Evolutionary conservation across 1,284 basidiomycete genomes (phyloP).

Genomic region (Malassezia sp.): DNA sequence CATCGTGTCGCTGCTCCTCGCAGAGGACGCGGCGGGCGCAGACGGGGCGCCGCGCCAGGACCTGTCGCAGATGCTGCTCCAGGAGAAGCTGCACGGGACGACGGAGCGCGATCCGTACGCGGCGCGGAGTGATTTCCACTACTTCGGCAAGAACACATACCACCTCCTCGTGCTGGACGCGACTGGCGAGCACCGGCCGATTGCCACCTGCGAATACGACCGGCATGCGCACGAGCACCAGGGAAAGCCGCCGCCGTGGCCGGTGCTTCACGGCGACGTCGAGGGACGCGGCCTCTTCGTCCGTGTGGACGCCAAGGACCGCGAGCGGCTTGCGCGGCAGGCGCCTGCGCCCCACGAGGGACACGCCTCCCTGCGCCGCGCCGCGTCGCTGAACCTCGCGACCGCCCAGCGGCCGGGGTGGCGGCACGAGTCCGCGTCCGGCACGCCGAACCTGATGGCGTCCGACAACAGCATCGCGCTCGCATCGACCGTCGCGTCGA

Average conservation of each 20-base stretch:
- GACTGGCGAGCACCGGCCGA: conserved; percentile 57
- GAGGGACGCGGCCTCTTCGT: conserved; percentile 48
- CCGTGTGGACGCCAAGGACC: conserved; percentile 24
- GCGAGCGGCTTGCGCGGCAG: conserved; percentile 14
- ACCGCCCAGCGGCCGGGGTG: background rate
- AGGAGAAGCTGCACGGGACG: conserved; percentile 76
- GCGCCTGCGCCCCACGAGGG: conserved; percentile 5
- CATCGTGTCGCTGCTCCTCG: conserved; percentile 16
- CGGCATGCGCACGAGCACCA: conserved; percentile 25
- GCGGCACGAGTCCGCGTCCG: conserved; percentile 11
- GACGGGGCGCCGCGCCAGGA: conserved; percentile 19
- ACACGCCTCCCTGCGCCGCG: conserved; percentile 54
- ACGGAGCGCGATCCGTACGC: conserved; percentile 81
- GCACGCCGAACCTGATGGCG: conserved; percentile 32
- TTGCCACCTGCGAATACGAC: conserved; percentile 53
- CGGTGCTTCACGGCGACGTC: conserved; percentile 49
- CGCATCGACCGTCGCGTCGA: conserved; percentile 75
- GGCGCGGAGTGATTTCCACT: conserved; percentile 72
- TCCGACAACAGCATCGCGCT: conserved; percentile 71
- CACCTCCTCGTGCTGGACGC: conserved; percentile 87
- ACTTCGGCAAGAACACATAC: conserved; percentile 67
- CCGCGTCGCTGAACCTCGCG: conserved; percentile 58
- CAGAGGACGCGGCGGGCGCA: conserved; percentile 13
- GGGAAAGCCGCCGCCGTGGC: conserved; percentile 49
- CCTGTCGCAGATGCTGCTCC: conserved; percentile 60